Conservation (phyloP, 75 land plant genomes). For the Adiantum capillusveneris region DNA sequence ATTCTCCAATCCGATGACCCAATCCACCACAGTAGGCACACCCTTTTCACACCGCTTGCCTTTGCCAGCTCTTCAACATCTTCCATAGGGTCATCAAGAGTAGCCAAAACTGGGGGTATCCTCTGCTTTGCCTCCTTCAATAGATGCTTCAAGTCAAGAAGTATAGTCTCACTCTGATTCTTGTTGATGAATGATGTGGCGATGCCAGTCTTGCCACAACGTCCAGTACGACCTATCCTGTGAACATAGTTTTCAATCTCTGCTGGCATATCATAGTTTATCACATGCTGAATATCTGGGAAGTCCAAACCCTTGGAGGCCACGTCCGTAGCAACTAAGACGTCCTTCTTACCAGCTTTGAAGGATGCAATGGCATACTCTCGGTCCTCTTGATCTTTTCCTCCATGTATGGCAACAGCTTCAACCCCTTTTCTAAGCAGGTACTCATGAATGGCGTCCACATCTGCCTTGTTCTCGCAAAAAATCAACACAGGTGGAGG, state of each 20-base stretch:
- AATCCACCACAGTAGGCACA: conserved; percentile 95
- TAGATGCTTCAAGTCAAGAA: conserved; percentile 88
- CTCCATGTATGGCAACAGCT: conserved; percentile 90
- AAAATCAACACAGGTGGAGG: conserved; percentile 91
- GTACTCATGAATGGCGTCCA: conserved; percentile 91
- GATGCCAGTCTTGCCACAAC: conserved; percentile 95
- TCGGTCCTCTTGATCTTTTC: conserved; percentile 94
- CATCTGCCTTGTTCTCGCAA: conserved; percentile 93
- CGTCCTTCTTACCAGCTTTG: conserved; percentile 81
- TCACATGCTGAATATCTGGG: conserved; percentile 92
- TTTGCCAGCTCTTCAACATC: conserved; percentile 64
- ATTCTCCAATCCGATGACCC: conserved; percentile 83
- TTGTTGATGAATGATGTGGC: conserved; percentile 94
- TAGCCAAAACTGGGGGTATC: conserved; percentile 80
- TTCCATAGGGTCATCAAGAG: conserved; percentile 88
- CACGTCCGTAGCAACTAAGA: conserved; percentile 86
- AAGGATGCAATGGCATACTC: conserved; percentile 80
- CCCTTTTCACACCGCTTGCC: conserved; percentile 84
- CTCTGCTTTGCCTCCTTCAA: conserved; percentile 90
- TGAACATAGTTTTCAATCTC: conserved; percentile 98
- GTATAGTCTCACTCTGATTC: conserved; percentile 85
- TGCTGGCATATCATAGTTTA: conserved; percentile 94
- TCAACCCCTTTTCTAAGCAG: conserved; percentile 90
- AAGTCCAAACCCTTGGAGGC: conserved; percentile 94
- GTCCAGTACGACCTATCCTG: conserved; percentile 82